These are phyloP conservation scores for Pichia exigua DNA, from an alignment of 805 yeast species.

Conservation along the genomic window DNA sequence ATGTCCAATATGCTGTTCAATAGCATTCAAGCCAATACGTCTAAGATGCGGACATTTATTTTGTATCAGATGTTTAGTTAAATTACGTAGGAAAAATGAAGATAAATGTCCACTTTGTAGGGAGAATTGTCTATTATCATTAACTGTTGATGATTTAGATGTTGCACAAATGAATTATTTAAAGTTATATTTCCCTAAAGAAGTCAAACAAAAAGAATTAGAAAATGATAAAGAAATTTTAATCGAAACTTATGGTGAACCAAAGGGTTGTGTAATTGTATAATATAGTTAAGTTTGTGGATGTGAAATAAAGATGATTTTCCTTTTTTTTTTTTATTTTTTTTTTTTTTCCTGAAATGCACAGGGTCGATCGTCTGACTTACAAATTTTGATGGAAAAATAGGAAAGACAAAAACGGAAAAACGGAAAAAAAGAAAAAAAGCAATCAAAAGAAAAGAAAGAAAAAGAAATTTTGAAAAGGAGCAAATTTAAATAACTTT, in stretches of 20 bases:
- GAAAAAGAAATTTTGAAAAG: no score
- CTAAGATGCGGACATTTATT: slow-evolving; percentile 59
- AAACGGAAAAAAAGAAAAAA: not conserved
- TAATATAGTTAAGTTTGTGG: slow-evolving; percentile 1
- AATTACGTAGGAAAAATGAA: slow-evolving; percentile 50
- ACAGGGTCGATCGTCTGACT: no score
- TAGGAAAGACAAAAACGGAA: no score
- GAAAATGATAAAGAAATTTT: slow-evolving; percentile 44
- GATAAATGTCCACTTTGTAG: slow-evolving; percentile 66
- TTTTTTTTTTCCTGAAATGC: no score
- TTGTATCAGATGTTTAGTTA: slow-evolving; percentile 66
- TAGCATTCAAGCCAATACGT: slow-evolving; percentile 67
- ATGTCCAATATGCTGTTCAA: slow-evolving; percentile 64
- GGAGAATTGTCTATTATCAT: slow-evolving; percentile 43
- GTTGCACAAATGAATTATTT: slow-evolving; percentile 41
- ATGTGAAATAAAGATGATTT: no score
- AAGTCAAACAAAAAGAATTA: slow-evolving; percentile 52
- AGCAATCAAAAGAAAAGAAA: no score
- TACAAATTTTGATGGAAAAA: no score
- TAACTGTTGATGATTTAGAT: slow-evolving; percentile 57
- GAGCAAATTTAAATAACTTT: no score
- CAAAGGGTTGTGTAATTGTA: slow-evolving; percentile 22
- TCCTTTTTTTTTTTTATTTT: no score
- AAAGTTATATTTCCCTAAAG: slow-evolving; percentile 56
- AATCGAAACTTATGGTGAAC: slow-evolving; percentile 32